phyloP scores from a whole-genome alignment of 352 stramenopile genomes.

The Phytophthora nicotianae region DNA sequence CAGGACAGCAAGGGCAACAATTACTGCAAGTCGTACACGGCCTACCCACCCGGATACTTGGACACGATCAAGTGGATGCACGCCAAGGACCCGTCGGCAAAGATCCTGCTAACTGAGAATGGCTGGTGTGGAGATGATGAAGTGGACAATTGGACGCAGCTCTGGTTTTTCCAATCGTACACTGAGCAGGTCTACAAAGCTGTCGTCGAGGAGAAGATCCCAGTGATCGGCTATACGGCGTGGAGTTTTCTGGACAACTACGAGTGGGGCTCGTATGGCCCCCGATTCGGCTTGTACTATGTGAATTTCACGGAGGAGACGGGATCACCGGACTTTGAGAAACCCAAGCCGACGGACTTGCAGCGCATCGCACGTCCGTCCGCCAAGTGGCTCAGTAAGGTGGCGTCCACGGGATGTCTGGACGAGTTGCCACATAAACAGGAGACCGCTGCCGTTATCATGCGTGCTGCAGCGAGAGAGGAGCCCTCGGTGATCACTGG shows the following conservation, averaged over 20 bases:
- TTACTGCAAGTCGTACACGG: conserved; percentile 46
- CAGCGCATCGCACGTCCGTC: conserved; percentile 41
- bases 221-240: conserved; percentile 39
- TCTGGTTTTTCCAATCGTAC: conserved; percentile 44
- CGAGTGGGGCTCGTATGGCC: conserved; percentile 50
- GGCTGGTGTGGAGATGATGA: conserved; percentile 49
- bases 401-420: conserved; percentile 33
- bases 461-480: conserved; percentile 7
- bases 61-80: conserved; percentile 48
- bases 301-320: conserved; percentile 55
- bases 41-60: conserved; percentile 48
- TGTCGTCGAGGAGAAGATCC: conserved; percentile 41
- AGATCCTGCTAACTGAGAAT: conserved; percentile 54
- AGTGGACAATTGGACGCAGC: conserved; percentile 46
- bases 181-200: conserved; percentile 48
- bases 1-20: conserved; percentile 38
- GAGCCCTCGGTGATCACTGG: not conserved
- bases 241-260: conserved; percentile 49
- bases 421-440: conserved; percentile 7
- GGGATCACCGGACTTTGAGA: conserved; percentile 30
- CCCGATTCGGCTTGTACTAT: conserved; percentile 70
- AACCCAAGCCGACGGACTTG: conserved; percentile 38
- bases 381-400: conserved; percentile 45
- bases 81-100: conserved; percentile 36
- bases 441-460: conserved; percentile 4